These are phyloP conservation scores for Moesziomyces parantarcticus DNA, from an alignment of 1,284 basidiomycete genomes.

Conservation along the genomic window DNA sequence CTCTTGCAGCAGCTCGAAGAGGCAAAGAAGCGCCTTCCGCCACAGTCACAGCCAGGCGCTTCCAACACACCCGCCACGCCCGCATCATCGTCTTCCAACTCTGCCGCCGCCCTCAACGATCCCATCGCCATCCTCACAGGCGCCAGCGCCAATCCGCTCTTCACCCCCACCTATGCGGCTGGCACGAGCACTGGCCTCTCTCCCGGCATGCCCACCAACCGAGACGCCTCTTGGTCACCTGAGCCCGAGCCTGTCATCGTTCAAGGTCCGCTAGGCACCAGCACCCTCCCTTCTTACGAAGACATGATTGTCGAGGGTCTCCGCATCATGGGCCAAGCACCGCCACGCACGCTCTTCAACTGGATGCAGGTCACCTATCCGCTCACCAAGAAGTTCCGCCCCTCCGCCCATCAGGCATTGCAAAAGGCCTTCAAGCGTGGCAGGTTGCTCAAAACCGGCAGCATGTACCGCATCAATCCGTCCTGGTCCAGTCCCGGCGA, in stretches of 20 bases:
- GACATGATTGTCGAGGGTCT: slow-evolving; percentile 64
- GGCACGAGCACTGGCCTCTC: slow-evolving; percentile 1
- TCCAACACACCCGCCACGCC: background rate
- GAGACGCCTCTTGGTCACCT: slow-evolving; percentile 32
- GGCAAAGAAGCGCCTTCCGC: slow-evolving; percentile 26
- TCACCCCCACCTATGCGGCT: slow-evolving; percentile 22
- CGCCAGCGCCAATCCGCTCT: slow-evolving; percentile 43
- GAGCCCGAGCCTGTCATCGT: slow-evolving; percentile 43
- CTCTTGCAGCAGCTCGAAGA: slow-evolving; percentile 44
- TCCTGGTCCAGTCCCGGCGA: slow-evolving; percentile 56
- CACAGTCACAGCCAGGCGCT: slow-evolving; percentile 6
- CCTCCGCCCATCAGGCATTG: slow-evolving; percentile 64
- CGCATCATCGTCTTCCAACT: background rate
- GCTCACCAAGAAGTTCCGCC: slow-evolving; percentile 64
- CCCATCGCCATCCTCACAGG: slow-evolving; percentile 46
- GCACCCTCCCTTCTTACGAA: slow-evolving; percentile 61
- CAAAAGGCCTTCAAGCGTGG: slow-evolving; percentile 65
- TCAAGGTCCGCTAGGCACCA: slow-evolving; percentile 48
- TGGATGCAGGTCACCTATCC: slow-evolving; percentile 64
- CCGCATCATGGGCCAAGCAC: slow-evolving; percentile 52
- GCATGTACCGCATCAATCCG: slow-evolving; percentile 62
- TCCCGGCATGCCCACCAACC: background rate
- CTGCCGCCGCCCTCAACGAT: slow-evolving; percentile 13
- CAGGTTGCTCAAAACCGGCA: slow-evolving; percentile 62
- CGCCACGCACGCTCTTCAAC: slow-evolving; percentile 58